Evolutionary conservation across 2,329 filamentous ascomycete genomes (phyloP).

Genomic region (Sporothrix globosa): DNA sequence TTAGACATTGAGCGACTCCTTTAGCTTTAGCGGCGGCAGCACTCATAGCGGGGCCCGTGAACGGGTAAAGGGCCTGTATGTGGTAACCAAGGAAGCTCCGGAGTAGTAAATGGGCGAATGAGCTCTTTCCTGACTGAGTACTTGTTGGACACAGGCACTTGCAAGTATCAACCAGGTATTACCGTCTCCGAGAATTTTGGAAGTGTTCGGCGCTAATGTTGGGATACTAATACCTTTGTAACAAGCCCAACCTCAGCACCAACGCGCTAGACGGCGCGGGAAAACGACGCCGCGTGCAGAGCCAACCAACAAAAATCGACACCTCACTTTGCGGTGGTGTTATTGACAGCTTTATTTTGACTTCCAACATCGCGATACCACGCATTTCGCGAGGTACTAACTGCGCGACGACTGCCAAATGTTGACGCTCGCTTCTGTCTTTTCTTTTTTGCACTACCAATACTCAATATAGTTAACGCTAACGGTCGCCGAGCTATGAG

Average conservation of each 20-base stretch:
- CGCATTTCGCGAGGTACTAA: neutral
- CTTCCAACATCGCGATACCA: neutral
- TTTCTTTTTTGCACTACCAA: neutral
- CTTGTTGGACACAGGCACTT: too few species aligned
- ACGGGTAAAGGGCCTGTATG: neutral
- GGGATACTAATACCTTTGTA: too few species aligned
- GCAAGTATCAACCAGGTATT: too few species aligned
- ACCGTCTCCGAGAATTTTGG: too few species aligned
- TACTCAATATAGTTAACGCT: too few species aligned
- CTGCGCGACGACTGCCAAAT: neutral
- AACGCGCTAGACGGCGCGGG: slow-evolving; percentile 21
- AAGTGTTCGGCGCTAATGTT: too few species aligned
- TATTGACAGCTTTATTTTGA: slow-evolving; percentile 13
- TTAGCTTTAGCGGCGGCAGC: neutral
- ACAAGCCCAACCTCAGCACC: too few species aligned
- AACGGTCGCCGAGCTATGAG: neutral
- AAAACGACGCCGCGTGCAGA: slow-evolving; percentile 19
- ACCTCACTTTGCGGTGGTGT: neutral
- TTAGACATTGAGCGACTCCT: neutral
- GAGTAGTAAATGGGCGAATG: too few species aligned
- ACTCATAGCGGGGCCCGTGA: neutral
- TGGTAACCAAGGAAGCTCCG: too few species aligned
- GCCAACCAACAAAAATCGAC: slow-evolving; percentile 10
- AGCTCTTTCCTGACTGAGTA: too few species aligned
- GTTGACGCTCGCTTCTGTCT: neutral